phyloP scores from a whole-genome alignment of 2,329 filamentous ascomycete species.

The Zalaria sp. region DNA sequence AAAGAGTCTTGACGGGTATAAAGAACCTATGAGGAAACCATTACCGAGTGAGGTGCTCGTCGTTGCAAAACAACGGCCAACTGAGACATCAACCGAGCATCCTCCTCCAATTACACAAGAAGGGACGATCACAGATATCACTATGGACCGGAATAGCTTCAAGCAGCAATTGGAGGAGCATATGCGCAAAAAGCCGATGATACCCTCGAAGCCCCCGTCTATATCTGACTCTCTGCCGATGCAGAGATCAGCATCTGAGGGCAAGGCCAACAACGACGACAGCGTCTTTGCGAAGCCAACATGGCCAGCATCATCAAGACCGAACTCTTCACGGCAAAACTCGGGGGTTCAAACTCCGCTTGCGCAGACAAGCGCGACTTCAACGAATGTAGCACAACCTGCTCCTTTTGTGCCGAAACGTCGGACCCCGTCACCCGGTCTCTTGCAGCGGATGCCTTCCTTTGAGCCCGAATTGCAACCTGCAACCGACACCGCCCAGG shows the following conservation, averaged over 20 bases:
- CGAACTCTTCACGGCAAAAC: slow-evolving; percentile 4
- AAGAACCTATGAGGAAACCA: too few relatives aligned
- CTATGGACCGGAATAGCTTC: too few relatives aligned
- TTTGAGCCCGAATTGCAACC: slow-evolving; percentile 18
- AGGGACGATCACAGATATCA: too few relatives aligned
- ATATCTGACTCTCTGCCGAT: slow-evolving; percentile 1
- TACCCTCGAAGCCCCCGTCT: slow-evolving; percentile 1
- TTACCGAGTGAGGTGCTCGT: too few relatives aligned
- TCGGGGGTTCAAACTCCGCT: neutral
- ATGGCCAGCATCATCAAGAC: slow-evolving; percentile 7
- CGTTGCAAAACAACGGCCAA: too few relatives aligned
- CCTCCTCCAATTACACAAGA: too few relatives aligned
- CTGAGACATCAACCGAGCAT: too few relatives aligned
- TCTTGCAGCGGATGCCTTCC: slow-evolving; percentile 33
- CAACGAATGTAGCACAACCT: neutral
- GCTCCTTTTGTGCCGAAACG: slow-evolving; percentile 10
- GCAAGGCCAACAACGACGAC: slow-evolving; percentile 3
- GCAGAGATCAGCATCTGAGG: slow-evolving; percentile 6
- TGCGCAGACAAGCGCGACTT: neutral
- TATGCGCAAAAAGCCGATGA: neutral
- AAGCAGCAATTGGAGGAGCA: neutral
- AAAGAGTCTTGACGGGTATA: too few relatives aligned
- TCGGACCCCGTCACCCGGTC: slow-evolving; percentile 23
- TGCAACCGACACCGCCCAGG: slow-evolving; percentile 1
- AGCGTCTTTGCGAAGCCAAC: slow-evolving; percentile 6